Conservation (phyloP, 352 stramenopile genomes). For the Phytopythium sindhum region DNA sequence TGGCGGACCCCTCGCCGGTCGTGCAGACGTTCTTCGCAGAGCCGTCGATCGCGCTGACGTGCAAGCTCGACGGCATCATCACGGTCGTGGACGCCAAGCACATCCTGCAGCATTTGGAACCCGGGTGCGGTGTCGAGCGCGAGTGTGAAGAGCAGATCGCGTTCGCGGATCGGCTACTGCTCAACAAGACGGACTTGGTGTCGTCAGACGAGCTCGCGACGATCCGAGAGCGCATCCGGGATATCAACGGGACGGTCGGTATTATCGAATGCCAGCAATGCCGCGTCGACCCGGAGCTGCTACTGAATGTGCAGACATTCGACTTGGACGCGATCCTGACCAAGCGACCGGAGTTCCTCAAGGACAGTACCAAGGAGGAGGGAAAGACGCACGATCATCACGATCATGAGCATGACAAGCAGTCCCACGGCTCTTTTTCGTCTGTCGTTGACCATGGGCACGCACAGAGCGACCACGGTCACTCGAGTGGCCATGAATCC, state of each 20-base stretch:
- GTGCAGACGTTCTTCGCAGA: conserved; percentile 94
- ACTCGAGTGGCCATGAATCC: neutral
- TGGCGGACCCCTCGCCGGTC: conserved; percentile 88
- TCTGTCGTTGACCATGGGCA: neutral
- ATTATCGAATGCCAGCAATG: conserved; percentile 51
- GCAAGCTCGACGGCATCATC: conserved; percentile 91
- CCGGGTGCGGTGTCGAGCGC: conserved; percentile 39
- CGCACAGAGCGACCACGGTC: conserved; percentile 4
- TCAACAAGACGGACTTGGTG: conserved; percentile 97
- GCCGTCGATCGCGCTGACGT: conserved; percentile 69
- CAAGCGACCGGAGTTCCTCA: conserved; percentile 52
- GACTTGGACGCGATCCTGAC: conserved; percentile 47
- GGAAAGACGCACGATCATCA: conserved; percentile 8
- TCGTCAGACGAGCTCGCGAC: conserved; percentile 59
- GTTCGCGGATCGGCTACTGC: conserved; percentile 94
- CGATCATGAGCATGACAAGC: conserved; percentile 5
- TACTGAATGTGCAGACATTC: conserved; percentile 50
- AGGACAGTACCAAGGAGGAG: conserved; percentile 16
- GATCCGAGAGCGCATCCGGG: conserved; percentile 27
- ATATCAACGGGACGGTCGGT: conserved; percentile 49
- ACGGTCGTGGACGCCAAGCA: conserved; percentile 96
- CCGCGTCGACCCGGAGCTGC: conserved; percentile 28
- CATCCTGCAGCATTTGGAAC: conserved; percentile 77
- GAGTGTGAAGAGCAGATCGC: conserved; percentile 95
- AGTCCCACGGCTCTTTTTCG: neutral